Percentiles rank a stretch among this genome's conserved stretches.
Conservation (phyloP, 164 flowering plant species). For the Houttuynia cordata region DNA sequence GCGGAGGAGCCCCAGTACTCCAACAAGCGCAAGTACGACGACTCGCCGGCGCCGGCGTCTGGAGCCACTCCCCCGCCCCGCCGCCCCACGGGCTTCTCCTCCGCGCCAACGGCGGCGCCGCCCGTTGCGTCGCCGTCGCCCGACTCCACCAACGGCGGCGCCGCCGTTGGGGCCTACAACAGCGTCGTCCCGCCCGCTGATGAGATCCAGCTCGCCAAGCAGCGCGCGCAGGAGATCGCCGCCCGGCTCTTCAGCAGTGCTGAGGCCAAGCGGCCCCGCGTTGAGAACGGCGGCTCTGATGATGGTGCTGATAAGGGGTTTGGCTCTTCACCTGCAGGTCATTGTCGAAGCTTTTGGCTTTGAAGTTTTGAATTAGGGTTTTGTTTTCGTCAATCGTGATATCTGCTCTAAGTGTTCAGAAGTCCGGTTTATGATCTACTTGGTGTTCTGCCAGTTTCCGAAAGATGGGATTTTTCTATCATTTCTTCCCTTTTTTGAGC, state of each 20-base stretch:
- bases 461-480: no score
- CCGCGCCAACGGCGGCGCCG: no score
- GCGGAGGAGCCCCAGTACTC: no score
- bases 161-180: slow-evolving; percentile 40
- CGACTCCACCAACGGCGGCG: slow-evolving; percentile 17
- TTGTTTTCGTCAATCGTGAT: no score
- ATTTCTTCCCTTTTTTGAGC: no score
- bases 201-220: slow-evolving; percentile 77
- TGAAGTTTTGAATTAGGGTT: no score
- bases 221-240: slow-evolving; percentile 87
- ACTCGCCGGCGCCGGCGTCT: neutral
- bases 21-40: no score
- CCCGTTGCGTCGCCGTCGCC: slow-evolving; percentile 43
- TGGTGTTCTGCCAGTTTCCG: no score
- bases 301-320: slow-evolving; percentile 17
- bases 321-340: neutral
- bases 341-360: neutral
- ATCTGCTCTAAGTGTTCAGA: no score
- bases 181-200: slow-evolving; percentile 51
- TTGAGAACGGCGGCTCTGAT: slow-evolving; percentile 43
- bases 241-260: slow-evolving; percentile 54
- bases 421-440: no score
- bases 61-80: slow-evolving; percentile 18
- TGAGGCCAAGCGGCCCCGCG: slow-evolving; percentile 75
- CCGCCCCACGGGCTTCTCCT: slow-evolving; percentile 70